A percentile compares a stretch with the other conserved stretches of the same genome.
These are phyloP conservation scores for Coemansia sp. DNA, from an alignment of 192 early-diverging fungal species.

Conservation along the genomic window DNA sequence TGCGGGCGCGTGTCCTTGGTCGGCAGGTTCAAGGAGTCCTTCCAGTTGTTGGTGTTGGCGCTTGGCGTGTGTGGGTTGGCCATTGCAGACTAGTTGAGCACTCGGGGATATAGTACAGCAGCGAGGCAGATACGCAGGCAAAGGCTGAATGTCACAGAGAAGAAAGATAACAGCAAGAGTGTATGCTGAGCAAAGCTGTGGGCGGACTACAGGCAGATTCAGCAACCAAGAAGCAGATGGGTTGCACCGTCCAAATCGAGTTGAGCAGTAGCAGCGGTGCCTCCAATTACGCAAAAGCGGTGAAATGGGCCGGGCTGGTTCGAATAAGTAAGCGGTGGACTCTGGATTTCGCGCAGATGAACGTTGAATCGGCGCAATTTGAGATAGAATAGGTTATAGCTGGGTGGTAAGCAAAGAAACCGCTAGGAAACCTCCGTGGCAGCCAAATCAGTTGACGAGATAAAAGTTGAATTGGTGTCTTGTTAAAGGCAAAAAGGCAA, in stretches of 20 bases:
- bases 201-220: too few relatives aligned
- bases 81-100: slow-evolving; percentile 23
- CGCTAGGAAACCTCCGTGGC: too few relatives aligned
- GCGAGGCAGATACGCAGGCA: not conserved
- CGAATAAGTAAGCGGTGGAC: slow-evolving; percentile 1
- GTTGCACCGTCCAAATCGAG: too few relatives aligned
- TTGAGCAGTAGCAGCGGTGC: too few relatives aligned
- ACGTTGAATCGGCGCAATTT: not conserved
- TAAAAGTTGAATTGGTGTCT: not conserved
- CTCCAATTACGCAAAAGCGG: too few relatives aligned
- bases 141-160: not conserved
- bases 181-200: not conserved
- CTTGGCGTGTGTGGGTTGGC: slow-evolving; percentile 38
- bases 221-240: too few relatives aligned
- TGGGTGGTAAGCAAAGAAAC: too few relatives aligned
- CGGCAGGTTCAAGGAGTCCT: slow-evolving; percentile 69
- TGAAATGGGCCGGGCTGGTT: too few relatives aligned
- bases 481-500: slow-evolving; percentile 1
- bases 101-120: slow-evolving; percentile 4
- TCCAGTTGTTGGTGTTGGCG: slow-evolving; percentile 63
- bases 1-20: slow-evolving; percentile 88
- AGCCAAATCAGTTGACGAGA: too few relatives aligned
- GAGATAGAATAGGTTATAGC: too few relatives aligned
- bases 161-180: not conserved
- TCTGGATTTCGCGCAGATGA: not conserved